A percentile compares a stretch with the other conserved stretches of the same genome.
phyloP scores from a whole-genome alignment of 371 early-diverging fungal species.

The Mucor sp. region DNA sequence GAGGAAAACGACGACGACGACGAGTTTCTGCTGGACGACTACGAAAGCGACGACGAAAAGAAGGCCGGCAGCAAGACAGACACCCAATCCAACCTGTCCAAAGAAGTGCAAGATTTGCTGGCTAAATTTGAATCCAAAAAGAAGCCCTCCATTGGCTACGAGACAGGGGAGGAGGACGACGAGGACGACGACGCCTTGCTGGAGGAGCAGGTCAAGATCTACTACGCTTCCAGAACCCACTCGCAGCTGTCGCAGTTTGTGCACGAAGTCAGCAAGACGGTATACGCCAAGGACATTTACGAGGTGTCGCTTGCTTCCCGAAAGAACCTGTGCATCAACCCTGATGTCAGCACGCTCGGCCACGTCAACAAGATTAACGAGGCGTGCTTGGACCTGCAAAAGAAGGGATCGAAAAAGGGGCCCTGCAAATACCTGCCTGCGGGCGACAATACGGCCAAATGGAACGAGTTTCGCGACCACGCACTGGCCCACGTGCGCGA shows the following conservation, averaged over 20 bases:
- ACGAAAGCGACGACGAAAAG: conserved; percentile 63
- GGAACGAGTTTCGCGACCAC: conserved; percentile 64
- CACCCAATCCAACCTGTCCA: conserved; percentile 42
- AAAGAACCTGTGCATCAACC: conserved; percentile 82
- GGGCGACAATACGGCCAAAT: conserved; percentile 35
- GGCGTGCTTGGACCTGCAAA: conserved; percentile 76
- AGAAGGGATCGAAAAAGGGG: conserved; percentile 43
- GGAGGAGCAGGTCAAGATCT: conserved; percentile 43
- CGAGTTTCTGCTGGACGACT: conserved; percentile 67
- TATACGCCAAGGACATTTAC: conserved; percentile 58
- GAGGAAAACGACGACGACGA: conserved; percentile 37
- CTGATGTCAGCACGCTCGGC: conserved; percentile 54
- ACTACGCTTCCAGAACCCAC: conserved; percentile 89
- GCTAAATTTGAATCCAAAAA: conserved; percentile 24
- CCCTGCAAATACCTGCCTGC: conserved; percentile 60
- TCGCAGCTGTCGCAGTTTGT: conserved; percentile 95
- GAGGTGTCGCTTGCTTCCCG: conserved; percentile 87
- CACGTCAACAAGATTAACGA: conserved; percentile 71
- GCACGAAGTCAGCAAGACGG: conserved; percentile 82
- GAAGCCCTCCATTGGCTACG: conserved; percentile 7
- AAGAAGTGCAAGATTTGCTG: conserved; percentile 57
- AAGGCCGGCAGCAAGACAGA: background rate
- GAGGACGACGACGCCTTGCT: conserved; percentile 41
- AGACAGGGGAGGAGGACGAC: background rate
- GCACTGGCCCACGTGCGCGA: conserved; percentile 65